Conservation (phyloP, 140 eudicot species). For the Oenanthe javanica region DNA sequence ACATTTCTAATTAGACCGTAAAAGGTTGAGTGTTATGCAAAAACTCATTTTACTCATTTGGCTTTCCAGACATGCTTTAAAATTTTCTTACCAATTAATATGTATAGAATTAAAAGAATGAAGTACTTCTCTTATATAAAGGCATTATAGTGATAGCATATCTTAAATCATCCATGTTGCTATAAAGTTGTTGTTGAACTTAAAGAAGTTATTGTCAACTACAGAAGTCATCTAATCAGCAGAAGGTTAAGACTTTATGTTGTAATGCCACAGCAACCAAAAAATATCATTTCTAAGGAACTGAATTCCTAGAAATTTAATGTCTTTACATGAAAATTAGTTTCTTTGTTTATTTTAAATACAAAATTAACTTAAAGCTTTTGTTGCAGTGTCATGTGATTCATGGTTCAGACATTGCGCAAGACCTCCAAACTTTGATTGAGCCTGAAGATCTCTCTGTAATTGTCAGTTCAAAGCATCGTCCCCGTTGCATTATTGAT, state of each 20-base stretch:
- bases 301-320: not conserved
- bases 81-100: not conserved
- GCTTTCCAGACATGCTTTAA: not conserved
- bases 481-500: conserved; percentile 88
- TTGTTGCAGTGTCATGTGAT: conserved; percentile 83
- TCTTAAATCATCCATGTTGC: not conserved
- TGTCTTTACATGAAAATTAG: not conserved
- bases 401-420: conserved; percentile 62
- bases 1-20: too few relatives aligned
- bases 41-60: not conserved
- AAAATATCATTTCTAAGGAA: not conserved
- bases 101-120: not conserved
- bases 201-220: not conserved
- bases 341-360: not conserved
- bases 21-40: not conserved
- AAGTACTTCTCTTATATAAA: not conserved
- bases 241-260: not conserved
- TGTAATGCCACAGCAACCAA: not conserved
- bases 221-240: not conserved
- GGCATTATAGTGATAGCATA: not conserved
- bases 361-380: not conserved
- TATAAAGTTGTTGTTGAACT: not conserved
- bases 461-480: conserved; percentile 71
- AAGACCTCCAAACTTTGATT: conserved; percentile 58
- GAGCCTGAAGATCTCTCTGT: conserved; percentile 70